These are phyloP conservation scores for Prunus mume DNA, from an alignment of 306 rosid species.

Conservation along the genomic window DNA sequence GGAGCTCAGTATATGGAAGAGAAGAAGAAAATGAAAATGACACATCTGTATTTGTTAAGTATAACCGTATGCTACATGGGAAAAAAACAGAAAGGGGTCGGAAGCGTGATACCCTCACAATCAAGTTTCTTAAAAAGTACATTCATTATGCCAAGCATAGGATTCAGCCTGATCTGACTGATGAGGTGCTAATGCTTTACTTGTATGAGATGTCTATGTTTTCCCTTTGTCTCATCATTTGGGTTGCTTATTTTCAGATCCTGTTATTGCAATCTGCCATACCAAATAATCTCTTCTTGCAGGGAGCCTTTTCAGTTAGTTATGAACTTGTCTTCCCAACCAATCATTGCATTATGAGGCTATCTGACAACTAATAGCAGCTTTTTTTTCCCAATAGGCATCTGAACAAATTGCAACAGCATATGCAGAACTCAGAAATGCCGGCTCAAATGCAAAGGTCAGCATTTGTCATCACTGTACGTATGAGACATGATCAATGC, in stretches of 20 bases:
- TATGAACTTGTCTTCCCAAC: conserved; percentile 2
- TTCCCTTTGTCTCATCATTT: neutral
- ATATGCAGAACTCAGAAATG: conserved; percentile 91
- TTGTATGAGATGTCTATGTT: neutral
- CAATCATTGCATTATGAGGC: conserved; percentile 8
- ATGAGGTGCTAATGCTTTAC: conserved; percentile 58
- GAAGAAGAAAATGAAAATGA: conserved; percentile 84
- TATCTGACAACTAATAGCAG: conserved; percentile 3
- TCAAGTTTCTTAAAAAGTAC: conserved; percentile 90
- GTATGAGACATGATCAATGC: conserved; percentile 13
- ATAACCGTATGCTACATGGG: conserved; percentile 92
- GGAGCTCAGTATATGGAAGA: conserved; percentile 70
- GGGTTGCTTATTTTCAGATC: neutral
- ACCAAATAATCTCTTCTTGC: neutral
- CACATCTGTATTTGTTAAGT: conserved; percentile 78
- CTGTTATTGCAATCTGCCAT: neutral
- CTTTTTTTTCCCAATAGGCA: conserved; percentile 51
- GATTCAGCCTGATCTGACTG: conserved; percentile 94
- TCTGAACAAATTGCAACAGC: conserved; percentile 89
- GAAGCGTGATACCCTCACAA: conserved; percentile 83
- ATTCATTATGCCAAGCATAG: conserved; percentile 98
- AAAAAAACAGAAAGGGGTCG: conserved; percentile 58
- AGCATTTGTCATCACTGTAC: conserved; percentile 15
- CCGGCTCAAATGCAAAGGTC: conserved; percentile 79
- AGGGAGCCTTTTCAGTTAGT: conserved; percentile 11